phyloP scores from a whole-genome alignment of 768 basidiomycete species.

The Podaxis sp. region DNA sequence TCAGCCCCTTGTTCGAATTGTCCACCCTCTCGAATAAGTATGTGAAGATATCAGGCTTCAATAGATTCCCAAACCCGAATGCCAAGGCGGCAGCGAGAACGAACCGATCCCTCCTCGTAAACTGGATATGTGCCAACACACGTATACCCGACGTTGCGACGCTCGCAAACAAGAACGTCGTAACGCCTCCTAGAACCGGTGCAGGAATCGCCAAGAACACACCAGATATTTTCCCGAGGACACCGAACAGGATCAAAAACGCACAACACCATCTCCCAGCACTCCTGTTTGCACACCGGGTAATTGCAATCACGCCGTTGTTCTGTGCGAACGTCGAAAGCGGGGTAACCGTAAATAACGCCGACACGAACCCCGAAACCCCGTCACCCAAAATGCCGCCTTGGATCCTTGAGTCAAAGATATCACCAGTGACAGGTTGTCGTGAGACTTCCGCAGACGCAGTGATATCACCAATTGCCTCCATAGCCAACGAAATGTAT shows the following conservation, averaged over 20 bases:
- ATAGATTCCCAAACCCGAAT: slow-evolving; percentile 70
- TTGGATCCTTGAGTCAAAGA: slow-evolving; percentile 82
- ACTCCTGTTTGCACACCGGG: slow-evolving; percentile 77
- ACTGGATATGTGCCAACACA: slow-evolving; percentile 60
- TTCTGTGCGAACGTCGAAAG: slow-evolving; percentile 83
- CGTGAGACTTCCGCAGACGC: slow-evolving; percentile 82
- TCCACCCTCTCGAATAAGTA: slow-evolving; percentile 67
- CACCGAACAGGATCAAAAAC: slow-evolving; percentile 79
- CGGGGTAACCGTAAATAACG: slow-evolving; percentile 79
- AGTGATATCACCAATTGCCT: slow-evolving; percentile 84
- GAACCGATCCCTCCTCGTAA: slow-evolving; percentile 66
- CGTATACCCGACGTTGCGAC: slow-evolving; percentile 72
- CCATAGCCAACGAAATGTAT: slow-evolving; percentile 71
- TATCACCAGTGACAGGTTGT: slow-evolving; percentile 66
- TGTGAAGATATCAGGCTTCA: slow-evolving; percentile 64
- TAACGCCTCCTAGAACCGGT: slow-evolving; percentile 81
- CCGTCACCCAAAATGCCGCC: slow-evolving; percentile 83
- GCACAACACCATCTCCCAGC: slow-evolving; percentile 80
- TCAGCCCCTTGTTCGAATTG: slow-evolving; percentile 51
- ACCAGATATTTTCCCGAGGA: slow-evolving; percentile 81
- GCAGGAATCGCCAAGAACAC: slow-evolving; percentile 85
- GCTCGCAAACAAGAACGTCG: slow-evolving; percentile 82
- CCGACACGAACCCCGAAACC: slow-evolving; percentile 77
- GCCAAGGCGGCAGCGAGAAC: slow-evolving; percentile 67
- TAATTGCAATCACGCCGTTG: slow-evolving; percentile 81